Evolutionary conservation across 1,139 yeast genomes (phyloP), one percentile per base, ranked within the genome.

Genomic region (Magnusiomyces sp.): DNA sequence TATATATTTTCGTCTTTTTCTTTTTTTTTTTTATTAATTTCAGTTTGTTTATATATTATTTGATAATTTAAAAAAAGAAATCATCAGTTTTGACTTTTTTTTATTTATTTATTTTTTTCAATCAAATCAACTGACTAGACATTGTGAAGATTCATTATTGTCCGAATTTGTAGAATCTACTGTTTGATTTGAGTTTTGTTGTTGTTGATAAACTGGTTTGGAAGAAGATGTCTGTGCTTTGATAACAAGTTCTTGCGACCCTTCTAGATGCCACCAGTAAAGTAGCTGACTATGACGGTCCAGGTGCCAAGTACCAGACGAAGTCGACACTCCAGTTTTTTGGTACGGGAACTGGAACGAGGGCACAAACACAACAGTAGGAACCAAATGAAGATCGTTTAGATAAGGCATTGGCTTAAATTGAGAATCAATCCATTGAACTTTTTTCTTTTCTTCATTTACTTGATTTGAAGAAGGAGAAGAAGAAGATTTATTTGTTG

Each of bases 361-460:
- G 0, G 97, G 97, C 27, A 87, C 64, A 61, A 72, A 84, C 2
- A 89, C 75, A 41, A 75, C 67, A 0, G 90, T 80, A 1, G 84
- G 80, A 11, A 51, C 37, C n/a, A 43, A 33, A n/a, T n/a, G n/a
- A n/a, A n/a, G n/a, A n/a, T n/a, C n/a, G n/a, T n/a, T n/a, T n/a
- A n/a, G n/a, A n/a, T n/a, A n/a, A n/a, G n/a, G n/a, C n/a, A n/a
- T n/a, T n/a, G n/a, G n/a, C n/a, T n/a, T n/a, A n/a, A n/a, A n/a
- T n/a, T n/a, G n/a, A n/a, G n/a, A n/a, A n/a, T n/a, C n/a, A n/a
- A n/a, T n/a, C n/a, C n/a, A n/a, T n/a, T n/a, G n/a, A n/a, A n/a
- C n/a, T n/a, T n/a, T n/a, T n/a, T n/a, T n/a, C n/a, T n/a, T n/a
- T n/a, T n/a, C n/a, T n/a, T n/a, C n/a, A n/a, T n/a, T n/a, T n/a